Evolutionary conservation across 2,329 filamentous ascomycete genomes (phyloP), one percentile per base, ranked within the genome.

Genomic region (Colletotrichum noveboracense): DNA sequence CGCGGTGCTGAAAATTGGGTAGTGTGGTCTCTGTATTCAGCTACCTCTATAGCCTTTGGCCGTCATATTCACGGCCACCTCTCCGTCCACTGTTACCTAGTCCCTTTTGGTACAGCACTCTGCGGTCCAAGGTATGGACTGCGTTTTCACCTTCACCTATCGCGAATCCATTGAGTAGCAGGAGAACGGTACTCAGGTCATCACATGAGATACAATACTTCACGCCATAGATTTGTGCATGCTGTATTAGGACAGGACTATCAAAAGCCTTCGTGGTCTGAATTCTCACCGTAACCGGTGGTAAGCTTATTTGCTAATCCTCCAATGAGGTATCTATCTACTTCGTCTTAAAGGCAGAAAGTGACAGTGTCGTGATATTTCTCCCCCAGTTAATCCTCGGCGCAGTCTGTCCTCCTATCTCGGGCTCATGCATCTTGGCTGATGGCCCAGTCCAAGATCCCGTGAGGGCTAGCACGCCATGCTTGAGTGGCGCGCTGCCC

Each of bases 401-500:
- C n/a, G 10, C 4, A 21, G n/a, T 13, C 10, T 52, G 43, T 7
- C 43, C n/a, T 21, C 43, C n/a, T n/a, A 7, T 24, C 6, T 13
- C 4, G n/a, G 43, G n/a, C 43, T 48, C 10, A 48, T 21, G n/a
- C 43, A 4, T 48, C 4, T 21, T 13, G 10, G 43, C 10, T 13
- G 6, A 21, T 52, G 43, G 10, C n/a, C n/a, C 43, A 21, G 12
- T 21, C n/a, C 0, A 1, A 21, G n/a, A 0, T 7, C n/a, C 16
- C n/a, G 6, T 13, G n/a, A 52, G 43, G 10, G 43, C 10, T 52
- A 7, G 10, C 2, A 24, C 43, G 43, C 0, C 6, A 52, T 21
- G n/a, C 1, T 21, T 21, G 43, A 21, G 0, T 52, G 43, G 43
- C 12, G n/a, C 1, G 1, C 1, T 52, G 43, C 43, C 1, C 21